phyloP scores from a whole-genome alignment of 768 basidiomycete genomes.

The Panaeolus papilionaceus region DNA sequence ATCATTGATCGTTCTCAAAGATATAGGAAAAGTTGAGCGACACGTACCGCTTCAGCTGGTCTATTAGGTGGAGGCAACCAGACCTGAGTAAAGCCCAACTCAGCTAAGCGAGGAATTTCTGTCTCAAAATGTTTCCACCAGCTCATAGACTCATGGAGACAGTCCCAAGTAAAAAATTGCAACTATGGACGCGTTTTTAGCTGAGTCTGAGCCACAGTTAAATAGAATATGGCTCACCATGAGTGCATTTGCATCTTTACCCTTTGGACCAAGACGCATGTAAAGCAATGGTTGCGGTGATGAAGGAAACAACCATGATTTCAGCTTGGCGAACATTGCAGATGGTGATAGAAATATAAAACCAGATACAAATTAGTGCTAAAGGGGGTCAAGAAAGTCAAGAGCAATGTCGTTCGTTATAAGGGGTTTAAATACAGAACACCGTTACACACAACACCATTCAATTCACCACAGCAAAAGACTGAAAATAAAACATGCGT shows the following conservation, averaged over 20 bases:
- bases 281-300: constrained; percentile 46
- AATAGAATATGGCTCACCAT: constrained; percentile 58
- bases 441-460: constrained; percentile 2
- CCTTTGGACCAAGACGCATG: constrained; percentile 68
- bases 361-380: neutral
- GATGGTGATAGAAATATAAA: neutral
- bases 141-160: constrained; percentile 58
- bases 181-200: constrained; percentile 46
- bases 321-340: constrained; percentile 38
- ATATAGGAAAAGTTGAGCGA: constrained; percentile 12
- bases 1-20: neutral
- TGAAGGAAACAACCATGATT: constrained; percentile 33
- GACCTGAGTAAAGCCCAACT: constrained; percentile 78
- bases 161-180: constrained; percentile 89
- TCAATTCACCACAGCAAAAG: too few species aligned
- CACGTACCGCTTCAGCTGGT: constrained; percentile 63
- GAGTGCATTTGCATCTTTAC: constrained; percentile 56
- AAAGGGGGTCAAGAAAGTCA: neutral
- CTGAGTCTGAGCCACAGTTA: neutral
- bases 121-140: constrained; percentile 84
- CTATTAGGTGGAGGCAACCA: constrained; percentile 90
- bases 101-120: constrained; percentile 66
- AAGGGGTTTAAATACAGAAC: constrained; percentile 2
- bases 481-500: too few species aligned
- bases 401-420: neutral